Evolutionary conservation across 208 protist genomes (phyloP).

Genomic region (Leptomonas pyrrhocoris): DNA sequence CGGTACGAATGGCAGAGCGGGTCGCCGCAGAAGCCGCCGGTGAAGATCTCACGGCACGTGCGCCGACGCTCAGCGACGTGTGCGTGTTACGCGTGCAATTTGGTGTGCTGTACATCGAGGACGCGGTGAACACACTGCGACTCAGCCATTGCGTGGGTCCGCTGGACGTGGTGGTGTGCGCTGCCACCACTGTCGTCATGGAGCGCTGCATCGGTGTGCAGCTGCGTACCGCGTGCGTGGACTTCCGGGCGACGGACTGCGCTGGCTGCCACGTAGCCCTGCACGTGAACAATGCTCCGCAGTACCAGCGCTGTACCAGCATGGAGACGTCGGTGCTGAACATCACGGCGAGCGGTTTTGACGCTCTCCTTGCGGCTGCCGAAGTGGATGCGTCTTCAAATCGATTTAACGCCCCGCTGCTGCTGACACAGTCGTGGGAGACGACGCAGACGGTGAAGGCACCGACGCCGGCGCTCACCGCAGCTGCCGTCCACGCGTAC

Average conservation of each 20-base stretch:
- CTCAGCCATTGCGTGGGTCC: constrained; percentile 69
- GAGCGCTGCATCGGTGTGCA: constrained; percentile 70
- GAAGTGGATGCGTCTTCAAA: constrained; percentile 56
- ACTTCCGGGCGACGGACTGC: constrained; percentile 59
- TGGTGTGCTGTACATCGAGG: constrained; percentile 66
- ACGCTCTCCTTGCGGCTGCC: constrained; percentile 42
- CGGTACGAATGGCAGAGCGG: constrained; percentile 3
- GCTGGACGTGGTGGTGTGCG: constrained; percentile 71
- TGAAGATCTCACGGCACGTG: not conserved
- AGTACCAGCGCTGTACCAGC: constrained; percentile 49
- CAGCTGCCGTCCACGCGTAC: constrained; percentile 9
- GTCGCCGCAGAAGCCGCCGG: not conserved
- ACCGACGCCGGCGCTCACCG: constrained; percentile 3
- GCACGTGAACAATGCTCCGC: constrained; percentile 70
- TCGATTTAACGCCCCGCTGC: constrained; percentile 40
- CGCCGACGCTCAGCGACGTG: constrained; percentile 28
- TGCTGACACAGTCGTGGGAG: constrained; percentile 7
- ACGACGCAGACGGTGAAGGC: not conserved
- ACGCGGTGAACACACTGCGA: constrained; percentile 54
- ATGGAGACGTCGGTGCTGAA: constrained; percentile 74
- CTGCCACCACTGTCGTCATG: constrained; percentile 57
- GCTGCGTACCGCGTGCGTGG: constrained; percentile 59
- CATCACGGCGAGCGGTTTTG: constrained; percentile 51
- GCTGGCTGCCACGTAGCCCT: constrained; percentile 69
- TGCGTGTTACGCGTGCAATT: constrained; percentile 56